Base-by-base conservation (phyloP, 2,329 filamentous ascomycete genomes). In the Paramyrothecium sp. region DNA sequence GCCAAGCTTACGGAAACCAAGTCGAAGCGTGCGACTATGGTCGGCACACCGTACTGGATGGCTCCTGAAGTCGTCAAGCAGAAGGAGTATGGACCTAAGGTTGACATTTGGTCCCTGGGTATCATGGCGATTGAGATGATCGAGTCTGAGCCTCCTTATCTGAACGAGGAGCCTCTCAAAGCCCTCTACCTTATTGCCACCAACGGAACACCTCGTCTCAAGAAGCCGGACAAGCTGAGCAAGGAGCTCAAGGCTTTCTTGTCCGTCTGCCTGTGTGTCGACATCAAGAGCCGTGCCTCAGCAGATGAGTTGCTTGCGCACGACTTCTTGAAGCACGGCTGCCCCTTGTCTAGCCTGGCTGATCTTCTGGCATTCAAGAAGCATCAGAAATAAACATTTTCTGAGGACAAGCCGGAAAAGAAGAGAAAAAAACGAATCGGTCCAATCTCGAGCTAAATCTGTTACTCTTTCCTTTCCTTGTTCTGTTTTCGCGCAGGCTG, bases 91-190 rank as follows among this genome's bases (percentile, higher is more conserved):
- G 95, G 94, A 44, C 90, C 91, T 70, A 98, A 98, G 81, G 95
- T 98, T 61, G 95, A 99, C 71, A 97, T 98, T 71, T 99, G 95
- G 95, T 97, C 93, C 30, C 81, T 99, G 60, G 95, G 95, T 69
- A 99, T 99, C 77, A 99, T 98, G 95, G 94, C 95, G 22, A 98
- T 99, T 69, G 95, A 99, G 77, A 97, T 99, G 95, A 98, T 98
- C 69, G 95, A 99, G 73, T 96, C 92, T 19, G 95, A 99, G 75
- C 95, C 95, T 7, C 95, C 95, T 0, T 99, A 99, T 73, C 85
- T 98, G 41, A 98, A 98, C 76, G 95, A 98, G 76, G 94, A 98
- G 75, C 95, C 95, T 0, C 85, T 99, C 56, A 98, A 98, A 81
- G 95, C 95, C 8, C 84, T 99, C 51, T 99, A 97, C 73, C 85